These are phyloP conservation scores for Chenopodium quinoa DNA, from an alignment of 148 eudicot genomes.

Conservation along the genomic window DNA sequence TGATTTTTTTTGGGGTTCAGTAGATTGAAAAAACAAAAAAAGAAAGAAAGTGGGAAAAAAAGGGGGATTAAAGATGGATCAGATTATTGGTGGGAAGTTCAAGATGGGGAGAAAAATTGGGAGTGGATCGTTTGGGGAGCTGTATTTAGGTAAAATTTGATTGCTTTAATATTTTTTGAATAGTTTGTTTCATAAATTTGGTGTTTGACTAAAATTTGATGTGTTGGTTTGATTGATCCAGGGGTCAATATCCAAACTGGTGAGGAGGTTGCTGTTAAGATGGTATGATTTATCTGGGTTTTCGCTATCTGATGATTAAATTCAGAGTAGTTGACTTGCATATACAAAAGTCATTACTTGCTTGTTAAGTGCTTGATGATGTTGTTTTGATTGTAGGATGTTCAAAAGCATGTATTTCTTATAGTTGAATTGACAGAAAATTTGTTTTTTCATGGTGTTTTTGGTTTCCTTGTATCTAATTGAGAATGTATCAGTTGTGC, in stretches of 20 bases:
- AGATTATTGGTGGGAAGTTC: constrained; percentile 67
- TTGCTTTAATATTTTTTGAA: constrained; percentile 6
- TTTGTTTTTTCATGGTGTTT: not conserved
- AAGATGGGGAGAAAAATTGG: constrained; percentile 87
- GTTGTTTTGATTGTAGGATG: constrained; percentile 11
- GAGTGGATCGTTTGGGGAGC: constrained; percentile 92
- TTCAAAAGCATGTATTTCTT: not conserved
- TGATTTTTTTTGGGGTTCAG: constrained; percentile 12
- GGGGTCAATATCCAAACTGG: constrained; percentile 85
- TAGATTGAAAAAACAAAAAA: constrained; percentile 15
- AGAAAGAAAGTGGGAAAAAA: not conserved
- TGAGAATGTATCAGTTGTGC: not conserved
- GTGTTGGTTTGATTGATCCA: constrained; percentile 35
- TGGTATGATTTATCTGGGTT: constrained; percentile 44
- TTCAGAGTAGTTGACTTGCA: constrained; percentile 13
- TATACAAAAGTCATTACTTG: constrained; percentile 4
- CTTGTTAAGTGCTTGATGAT: not conserved
- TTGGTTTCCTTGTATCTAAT: not conserved
- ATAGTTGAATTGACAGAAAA: not conserved
- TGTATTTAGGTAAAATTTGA: constrained; percentile 57
- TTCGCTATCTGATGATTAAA: constrained; percentile 10
- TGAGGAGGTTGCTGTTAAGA: constrained; percentile 83
- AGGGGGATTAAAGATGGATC: constrained; percentile 55
- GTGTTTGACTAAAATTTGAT: constrained; percentile 22
- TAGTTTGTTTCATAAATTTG: constrained; percentile 16